Base-by-base conservation (phyloP, 495 filamentous ascomycete species). In the Talaromyces proteolyticus region DNA sequence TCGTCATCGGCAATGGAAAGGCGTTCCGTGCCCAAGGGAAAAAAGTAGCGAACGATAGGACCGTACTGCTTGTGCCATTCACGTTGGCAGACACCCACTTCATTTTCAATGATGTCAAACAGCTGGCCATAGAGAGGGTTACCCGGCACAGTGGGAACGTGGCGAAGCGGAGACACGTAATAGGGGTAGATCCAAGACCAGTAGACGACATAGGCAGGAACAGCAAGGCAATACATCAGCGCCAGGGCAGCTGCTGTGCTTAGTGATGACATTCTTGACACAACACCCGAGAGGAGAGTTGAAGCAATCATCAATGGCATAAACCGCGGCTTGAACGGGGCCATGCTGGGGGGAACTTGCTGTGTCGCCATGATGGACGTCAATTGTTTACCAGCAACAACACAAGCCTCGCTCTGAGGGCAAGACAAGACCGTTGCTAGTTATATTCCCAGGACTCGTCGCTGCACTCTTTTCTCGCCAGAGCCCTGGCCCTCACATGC, bases 51-150 rank as follows among this genome's bases (percentile, higher is more conserved):
- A 44, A 74, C 56, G 23, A 74, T 71, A 22, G 64, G 53, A 6
- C 70, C 70, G 43, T 71, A 52, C 49, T 65, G 42, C n/a, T 61
- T 42, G 49, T 72, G 69, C 70, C 70, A 74, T 51, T 58, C 39
- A 44, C 70, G 62, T 16, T 71, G 65, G 26, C 67, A 61, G 4
- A 70, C 58, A 44, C 69, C 67, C 18, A 62, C 60, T 47, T 74
- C 69, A 40, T 56, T 49, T 16, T 56, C 56, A 37, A 72, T 65
- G 41, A 74, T 68, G 7, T 57, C 60, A 48, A 65, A 61, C 52
- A 68, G 61, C 45, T 71, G 67, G 10, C 69, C 70, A 63, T 66
- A 72, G 24, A 72, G 59, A 39, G 70, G 70, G 25, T 65, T 67
- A 2, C 67, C 64, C 4, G 69, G 70, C 34, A 70, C 63, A 8